Conservation (phyloP, 2,329 filamentous ascomycete genomes). For the Canariomyces notabilis region DNA sequence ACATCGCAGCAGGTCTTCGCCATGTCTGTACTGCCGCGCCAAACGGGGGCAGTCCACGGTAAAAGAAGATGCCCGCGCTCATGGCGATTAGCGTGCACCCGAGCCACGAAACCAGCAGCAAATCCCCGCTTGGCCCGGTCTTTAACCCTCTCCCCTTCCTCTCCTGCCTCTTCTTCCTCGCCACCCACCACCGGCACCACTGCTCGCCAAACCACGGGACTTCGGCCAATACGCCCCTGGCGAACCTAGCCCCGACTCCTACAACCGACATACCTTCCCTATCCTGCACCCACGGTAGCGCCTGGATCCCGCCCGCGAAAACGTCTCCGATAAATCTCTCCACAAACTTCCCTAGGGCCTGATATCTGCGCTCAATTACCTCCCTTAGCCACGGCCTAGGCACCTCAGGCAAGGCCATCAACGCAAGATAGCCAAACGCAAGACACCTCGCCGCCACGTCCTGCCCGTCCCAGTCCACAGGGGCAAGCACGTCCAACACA, state of each 20-base stretch:
- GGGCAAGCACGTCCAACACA: slow-evolving; percentile 66
- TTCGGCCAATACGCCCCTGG: slow-evolving; percentile 17
- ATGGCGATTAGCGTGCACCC: slow-evolving; percentile 13
- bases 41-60: slow-evolving; percentile 18
- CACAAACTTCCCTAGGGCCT: slow-evolving; percentile 24
- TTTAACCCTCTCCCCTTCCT: slow-evolving; percentile 8
- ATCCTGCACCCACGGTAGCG: slow-evolving; percentile 15
- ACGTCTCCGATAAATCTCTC: slow-evolving; percentile 15
- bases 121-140: slow-evolving; percentile 2
- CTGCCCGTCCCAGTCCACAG: slow-evolving; percentile 49
- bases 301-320: slow-evolving; percentile 2
- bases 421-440: slow-evolving; percentile 69
- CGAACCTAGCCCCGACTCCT: slow-evolving; percentile 17
- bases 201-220: slow-evolving; percentile 21
- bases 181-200: slow-evolving; percentile 22
- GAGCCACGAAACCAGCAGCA: slow-evolving; percentile 13
- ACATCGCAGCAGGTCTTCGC: slow-evolving; percentile 11
- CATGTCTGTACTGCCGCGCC: slow-evolving; percentile 24
- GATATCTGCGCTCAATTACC: slow-evolving; percentile 22
- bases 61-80: slow-evolving; percentile 16
- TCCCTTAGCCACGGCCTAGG: slow-evolving; percentile 33
- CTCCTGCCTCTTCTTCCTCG: slow-evolving; percentile 15
- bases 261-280: not conserved
- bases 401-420: slow-evolving; percentile 53
- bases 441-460: slow-evolving; percentile 56